Evolutionary conservation across 768 basidiomycete genomes (phyloP), one percentile per base, ranked within the genome.

Genomic region (Russula brevipes): DNA sequence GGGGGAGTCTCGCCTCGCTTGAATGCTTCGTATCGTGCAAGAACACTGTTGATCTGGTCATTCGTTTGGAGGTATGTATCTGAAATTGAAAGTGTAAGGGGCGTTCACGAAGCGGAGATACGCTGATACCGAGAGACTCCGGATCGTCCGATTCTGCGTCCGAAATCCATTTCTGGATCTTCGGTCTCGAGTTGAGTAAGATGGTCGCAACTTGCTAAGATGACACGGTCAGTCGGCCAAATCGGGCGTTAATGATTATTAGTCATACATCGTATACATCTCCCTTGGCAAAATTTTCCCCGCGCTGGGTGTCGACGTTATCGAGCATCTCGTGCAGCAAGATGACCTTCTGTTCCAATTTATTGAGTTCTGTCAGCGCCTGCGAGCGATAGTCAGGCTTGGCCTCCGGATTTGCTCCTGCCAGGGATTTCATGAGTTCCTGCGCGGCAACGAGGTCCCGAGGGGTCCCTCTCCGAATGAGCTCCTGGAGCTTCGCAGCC

Each of bases 321-420:
- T 98, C 94, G 52, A 99, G 79, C 88, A 99, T 89, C 75, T 99
- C 96, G 70, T 96, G 97, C 42, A 98, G 78, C n/a, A 98, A 75
- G 19, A 98, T 86, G 56, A 97, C 94, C 73, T 98, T 95, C 72
- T 87, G 86, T 76, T 98, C 95, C 17, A 99, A 81, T 73, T 96
- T 96, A 70, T 91, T 92, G 38, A 98, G 85, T 68, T 98, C 97
- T 2, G 84, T 85, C 41, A 94, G 76, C 0, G 94, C 89, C 70
- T 98, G 94, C 10, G 86, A 81, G 16, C 91, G 87, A 74, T 99
- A 98, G 73, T 98, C 94, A 0, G 93, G 93, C 72, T 94, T 92
- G 47, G 91, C 84, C 19, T 96, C 93, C 0, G 96, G 97, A 70
- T 98, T 91, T 3, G 95, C 96, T 35, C 97, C 96, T 5, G 96